Conservation (phyloP, 2,329 filamentous ascomycete genomes). For the Ophiostoma montium region DNA sequence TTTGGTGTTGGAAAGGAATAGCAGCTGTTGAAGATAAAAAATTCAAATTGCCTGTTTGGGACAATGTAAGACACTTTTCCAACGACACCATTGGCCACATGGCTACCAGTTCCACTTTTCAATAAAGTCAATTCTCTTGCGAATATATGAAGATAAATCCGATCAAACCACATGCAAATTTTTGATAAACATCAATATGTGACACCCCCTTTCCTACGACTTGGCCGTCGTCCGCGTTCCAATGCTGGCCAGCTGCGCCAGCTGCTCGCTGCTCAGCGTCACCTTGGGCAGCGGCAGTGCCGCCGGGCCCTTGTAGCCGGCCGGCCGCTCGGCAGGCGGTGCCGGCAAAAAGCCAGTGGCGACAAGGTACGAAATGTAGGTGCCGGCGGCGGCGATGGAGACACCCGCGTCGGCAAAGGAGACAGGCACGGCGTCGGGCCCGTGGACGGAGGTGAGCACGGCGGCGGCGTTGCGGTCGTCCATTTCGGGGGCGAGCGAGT, state of each 20-base stretch:
- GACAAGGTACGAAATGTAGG: slow-evolving; percentile 1
- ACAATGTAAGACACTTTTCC: too few species aligned
- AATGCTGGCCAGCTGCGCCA: not conserved
- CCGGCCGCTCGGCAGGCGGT: not conserved
- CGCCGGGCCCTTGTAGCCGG: not conserved
- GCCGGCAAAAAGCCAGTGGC: not conserved
- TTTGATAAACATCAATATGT: too few species aligned
- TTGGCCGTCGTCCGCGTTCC: slow-evolving; percentile 1
- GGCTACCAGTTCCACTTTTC: too few species aligned
- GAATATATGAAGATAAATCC: too few species aligned
- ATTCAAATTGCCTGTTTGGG: too few species aligned
- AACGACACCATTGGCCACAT: too few species aligned
- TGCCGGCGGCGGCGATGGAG: not conserved
- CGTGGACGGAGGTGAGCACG: slow-evolving; percentile 29
- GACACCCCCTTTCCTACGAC: too few species aligned
- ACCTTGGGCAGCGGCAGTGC: not conserved
- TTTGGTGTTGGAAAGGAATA: too few species aligned
- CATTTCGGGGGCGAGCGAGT: slow-evolving; percentile 56
- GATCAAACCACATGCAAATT: too few species aligned
- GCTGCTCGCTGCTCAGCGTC: not conserved
- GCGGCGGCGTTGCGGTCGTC: slow-evolving; percentile 55
- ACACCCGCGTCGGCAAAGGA: slow-evolving; percentile 1
- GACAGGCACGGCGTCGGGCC: slow-evolving; percentile 3
- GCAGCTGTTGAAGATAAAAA: too few species aligned
- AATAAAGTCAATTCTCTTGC: too few species aligned